Conservation (phyloP, 257 asterid species). For the Cynanchum wilfordii region DNA sequence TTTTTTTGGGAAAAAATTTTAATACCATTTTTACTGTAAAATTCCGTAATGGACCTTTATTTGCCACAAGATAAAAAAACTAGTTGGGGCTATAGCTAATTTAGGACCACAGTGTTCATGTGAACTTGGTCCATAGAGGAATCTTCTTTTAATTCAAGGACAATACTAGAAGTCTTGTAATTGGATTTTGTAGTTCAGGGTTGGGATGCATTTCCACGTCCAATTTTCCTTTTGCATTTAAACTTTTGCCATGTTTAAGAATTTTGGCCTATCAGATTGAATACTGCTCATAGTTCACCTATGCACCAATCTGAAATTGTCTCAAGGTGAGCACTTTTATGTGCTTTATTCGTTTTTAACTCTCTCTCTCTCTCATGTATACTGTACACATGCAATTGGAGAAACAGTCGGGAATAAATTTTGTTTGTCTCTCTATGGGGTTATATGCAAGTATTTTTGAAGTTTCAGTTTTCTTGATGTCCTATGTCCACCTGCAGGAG, state of each 20-base stretch:
- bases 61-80: not conserved
- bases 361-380: not conserved
- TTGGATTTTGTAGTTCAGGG: not conserved
- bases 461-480: not conserved
- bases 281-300: not conserved
- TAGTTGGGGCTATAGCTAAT: not conserved
- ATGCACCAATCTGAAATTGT: not conserved
- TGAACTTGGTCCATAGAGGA: not conserved
- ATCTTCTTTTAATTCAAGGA: not conserved
- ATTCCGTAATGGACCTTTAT: not conserved
- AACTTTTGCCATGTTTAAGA: not conserved
- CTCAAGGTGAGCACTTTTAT: not conserved
- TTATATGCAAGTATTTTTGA: not conserved
- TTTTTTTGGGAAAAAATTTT: not conserved
- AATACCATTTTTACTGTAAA: not conserved
- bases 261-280: not conserved
- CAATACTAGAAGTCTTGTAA: not conserved
- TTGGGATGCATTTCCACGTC: not conserved
- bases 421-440: not conserved
- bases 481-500: not conserved
- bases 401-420: not conserved
- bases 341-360: not conserved
- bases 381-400: not conserved
- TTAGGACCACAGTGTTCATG: not conserved
- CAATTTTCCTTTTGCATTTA: not conserved